phyloP scores from a whole-genome alignment of 208 protist genomes.

The Trypanosoma theileri region DNA sequence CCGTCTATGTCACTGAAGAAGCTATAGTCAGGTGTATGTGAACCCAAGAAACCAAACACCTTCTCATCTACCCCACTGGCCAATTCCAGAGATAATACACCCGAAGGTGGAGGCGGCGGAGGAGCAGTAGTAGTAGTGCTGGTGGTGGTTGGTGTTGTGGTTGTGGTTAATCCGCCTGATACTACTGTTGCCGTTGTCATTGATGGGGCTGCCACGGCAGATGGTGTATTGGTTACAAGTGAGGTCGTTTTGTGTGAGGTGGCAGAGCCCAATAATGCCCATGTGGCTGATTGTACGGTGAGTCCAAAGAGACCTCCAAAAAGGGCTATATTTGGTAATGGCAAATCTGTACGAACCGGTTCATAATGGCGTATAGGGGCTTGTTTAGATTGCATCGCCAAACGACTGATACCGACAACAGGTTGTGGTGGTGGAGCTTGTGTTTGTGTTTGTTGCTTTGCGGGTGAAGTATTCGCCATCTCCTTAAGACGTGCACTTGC shows the following conservation, averaged over 20 bases:
- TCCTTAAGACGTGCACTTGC: conserved; percentile 6
- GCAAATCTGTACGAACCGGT: conserved; percentile 40
- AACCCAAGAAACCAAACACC: conserved; percentile 26
- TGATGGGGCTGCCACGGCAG: no score
- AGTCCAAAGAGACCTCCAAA: conserved; percentile 49
- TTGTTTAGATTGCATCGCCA: conserved; percentile 20
- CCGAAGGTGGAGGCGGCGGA: not conserved
- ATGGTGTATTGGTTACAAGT: not conserved
- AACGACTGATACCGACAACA: conserved; percentile 43
- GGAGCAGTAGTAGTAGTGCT: not conserved
- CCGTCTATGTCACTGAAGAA: conserved; percentile 40
- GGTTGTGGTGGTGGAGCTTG: conserved; percentile 9
- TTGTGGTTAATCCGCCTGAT: not conserved
- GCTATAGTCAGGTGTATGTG: conserved; percentile 8
- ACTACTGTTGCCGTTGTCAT: not conserved
- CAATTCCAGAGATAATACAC: not conserved
- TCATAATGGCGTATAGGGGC: conserved; percentile 27
- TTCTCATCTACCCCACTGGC: conserved; percentile 21
- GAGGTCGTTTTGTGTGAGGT: conserved; percentile 14
- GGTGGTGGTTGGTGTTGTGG: not conserved
- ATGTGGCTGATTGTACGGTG: conserved; percentile 24
- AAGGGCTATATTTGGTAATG: conserved; percentile 45
- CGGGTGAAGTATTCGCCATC: not conserved
- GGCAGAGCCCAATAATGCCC: conserved; percentile 36
- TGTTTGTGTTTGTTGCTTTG: conserved; percentile 17